phyloP scores from a whole-genome alignment of 2,329 filamentous ascomycete genomes.

The Anthostomella pinea region DNA sequence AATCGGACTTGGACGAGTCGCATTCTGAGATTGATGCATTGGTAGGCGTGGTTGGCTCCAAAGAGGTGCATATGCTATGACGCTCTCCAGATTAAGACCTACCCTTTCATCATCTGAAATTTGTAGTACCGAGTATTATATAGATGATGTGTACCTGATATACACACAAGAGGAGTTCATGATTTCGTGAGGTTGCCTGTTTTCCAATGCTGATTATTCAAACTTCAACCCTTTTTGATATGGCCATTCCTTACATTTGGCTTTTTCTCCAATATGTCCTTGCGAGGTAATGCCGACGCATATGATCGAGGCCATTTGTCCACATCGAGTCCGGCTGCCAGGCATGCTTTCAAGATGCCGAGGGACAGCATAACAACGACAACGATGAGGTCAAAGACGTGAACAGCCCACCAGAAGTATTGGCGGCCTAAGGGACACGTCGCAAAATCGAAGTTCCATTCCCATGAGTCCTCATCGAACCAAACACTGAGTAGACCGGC shows the following conservation, averaged over 20 bases:
- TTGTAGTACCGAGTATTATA: no score
- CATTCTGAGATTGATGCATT: no score
- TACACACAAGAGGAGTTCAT: slow-evolving; percentile 16
- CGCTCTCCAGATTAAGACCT: no score
- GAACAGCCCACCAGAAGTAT: slow-evolving; percentile 91
- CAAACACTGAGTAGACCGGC: slow-evolving; percentile 84
- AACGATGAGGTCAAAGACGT: slow-evolving; percentile 64
- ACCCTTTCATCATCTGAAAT: no score
- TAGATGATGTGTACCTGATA: slow-evolving; percentile 4
- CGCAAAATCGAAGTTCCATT: slow-evolving; percentile 80
- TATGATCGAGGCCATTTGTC: slow-evolving; percentile 17
- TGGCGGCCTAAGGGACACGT: slow-evolving; percentile 80
- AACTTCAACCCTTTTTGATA: slow-evolving; percentile 15
- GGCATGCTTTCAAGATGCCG: slow-evolving; percentile 18
- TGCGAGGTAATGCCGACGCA: not conserved
- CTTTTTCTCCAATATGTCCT: not conserved
- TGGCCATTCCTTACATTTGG: slow-evolving; percentile 12
- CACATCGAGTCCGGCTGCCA: slow-evolving; percentile 17
- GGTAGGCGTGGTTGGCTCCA: no score
- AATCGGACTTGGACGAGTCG: no score
- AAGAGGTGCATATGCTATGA: no score
- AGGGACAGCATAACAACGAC: slow-evolving; percentile 32
- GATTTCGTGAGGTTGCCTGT: slow-evolving; percentile 8
- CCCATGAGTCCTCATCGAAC: slow-evolving; percentile 71
- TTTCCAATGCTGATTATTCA: slow-evolving; percentile 1